Evolutionary conservation across 2,329 filamentous ascomycete genomes (phyloP), one percentile per base, ranked within the genome.

Genomic region (Dactylellina leptospora): DNA sequence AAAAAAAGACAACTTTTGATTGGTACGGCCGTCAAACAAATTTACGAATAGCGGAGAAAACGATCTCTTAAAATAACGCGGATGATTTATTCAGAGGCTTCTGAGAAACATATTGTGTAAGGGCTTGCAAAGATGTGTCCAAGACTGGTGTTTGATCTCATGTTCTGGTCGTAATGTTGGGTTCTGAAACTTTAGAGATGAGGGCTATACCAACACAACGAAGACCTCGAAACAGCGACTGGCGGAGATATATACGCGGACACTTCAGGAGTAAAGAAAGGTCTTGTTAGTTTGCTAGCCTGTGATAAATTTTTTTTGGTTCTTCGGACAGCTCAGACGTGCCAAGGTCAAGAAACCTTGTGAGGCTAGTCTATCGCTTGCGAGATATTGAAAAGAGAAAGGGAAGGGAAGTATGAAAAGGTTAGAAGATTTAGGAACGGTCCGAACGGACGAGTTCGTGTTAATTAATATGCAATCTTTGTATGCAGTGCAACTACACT

Each of bases 401-500:
- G 23, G 47, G 23, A 59, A 55, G 51, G 10, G 40, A 45, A 45
- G 30, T 33, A 40, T 40, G 13, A 16, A 40, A 40, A 40, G 48
- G 42, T 30, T 50, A 38, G 28, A 56, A 50, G 28, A 25, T 72
- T 63, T 72, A 58, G 59, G 68, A 72, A 60, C 48, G 36, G 53
- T 45, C 47, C 58, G 27, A 38, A 68, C 50, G 61, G 66, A 58
- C 45, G 25, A 28, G 58, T 64, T 53, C 51, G 51, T 50, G 59
- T 64, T 64, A n/a, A n/a, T n/a, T n/a, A 64, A 72, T 60, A 63
- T 72, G 66, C 50, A 72, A 63, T 58, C 18, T 51, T 45, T 20
- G 48, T 59, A 72, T 72, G 68, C 68, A 63, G 68, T 72, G 68
- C 53, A 60, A 72, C 60, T 45, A 56, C 53, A 72, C 59, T 71